These are phyloP conservation scores for Trypanosoma platydactyli DNA, from an alignment of 208 protist species.

Conservation along the genomic window DNA sequence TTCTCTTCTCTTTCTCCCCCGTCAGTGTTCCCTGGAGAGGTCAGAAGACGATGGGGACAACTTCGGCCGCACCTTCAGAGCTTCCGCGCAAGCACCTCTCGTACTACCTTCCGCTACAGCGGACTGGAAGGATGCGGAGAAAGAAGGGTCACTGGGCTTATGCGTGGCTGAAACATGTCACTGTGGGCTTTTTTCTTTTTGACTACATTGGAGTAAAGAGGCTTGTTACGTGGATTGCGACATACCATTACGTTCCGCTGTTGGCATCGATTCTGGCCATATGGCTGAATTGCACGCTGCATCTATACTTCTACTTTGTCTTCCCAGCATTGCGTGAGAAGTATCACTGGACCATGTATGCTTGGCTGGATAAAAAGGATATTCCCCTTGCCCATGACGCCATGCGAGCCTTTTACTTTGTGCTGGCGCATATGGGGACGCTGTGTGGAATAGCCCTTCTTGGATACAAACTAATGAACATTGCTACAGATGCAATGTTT, in stretches of 20 bases:
- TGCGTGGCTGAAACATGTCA: background rate
- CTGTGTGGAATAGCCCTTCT: constrained; percentile 20
- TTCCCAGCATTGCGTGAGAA: constrained; percentile 22
- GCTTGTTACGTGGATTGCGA: constrained; percentile 24
- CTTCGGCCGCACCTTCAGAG: background rate
- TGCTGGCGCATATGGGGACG: constrained; percentile 14
- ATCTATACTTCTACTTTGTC: constrained; percentile 28
- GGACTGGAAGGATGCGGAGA: background rate
- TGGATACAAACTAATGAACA: constrained; percentile 29
- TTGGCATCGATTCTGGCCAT: constrained; percentile 21
- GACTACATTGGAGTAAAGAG: constrained; percentile 20
- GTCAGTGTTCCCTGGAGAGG: background rate
- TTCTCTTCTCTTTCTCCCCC: background rate
- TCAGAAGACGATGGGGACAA: background rate
- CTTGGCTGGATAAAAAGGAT: constrained; percentile 19
- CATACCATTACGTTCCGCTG: constrained; percentile 30
- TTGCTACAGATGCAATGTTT: constrained; percentile 23
- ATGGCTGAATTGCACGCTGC: constrained; percentile 24
- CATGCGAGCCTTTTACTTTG: constrained; percentile 13
- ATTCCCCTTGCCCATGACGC: constrained; percentile 20
- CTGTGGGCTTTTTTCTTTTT: constrained; percentile 22
- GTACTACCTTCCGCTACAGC: constrained; percentile 15
- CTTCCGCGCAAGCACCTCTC: background rate
- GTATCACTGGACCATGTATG: constrained; percentile 27
- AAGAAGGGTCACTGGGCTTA: background rate